Base-by-base conservation (phyloP, 177 flowering plant species). In the Vitis hybrid region DNA sequence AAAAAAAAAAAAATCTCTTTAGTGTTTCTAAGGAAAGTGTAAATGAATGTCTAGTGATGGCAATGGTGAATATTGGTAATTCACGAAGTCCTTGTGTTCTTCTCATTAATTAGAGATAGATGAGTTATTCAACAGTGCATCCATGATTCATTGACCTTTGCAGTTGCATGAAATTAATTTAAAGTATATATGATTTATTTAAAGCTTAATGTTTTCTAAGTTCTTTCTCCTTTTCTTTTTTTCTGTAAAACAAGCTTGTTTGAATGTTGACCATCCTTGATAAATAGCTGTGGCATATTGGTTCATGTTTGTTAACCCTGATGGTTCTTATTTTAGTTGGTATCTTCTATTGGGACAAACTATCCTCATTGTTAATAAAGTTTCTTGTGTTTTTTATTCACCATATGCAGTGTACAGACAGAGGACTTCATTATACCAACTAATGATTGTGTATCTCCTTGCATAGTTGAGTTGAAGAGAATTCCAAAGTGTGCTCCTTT, bases 401-500 rank as follows among this genome's bases (percentile, higher is more conserved):
- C 57, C 4, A 56, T 64, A 68, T 84, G 79, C 89, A 92, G 98
- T 75, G 84, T 71, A 58, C 66, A 57, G 61, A 71, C 65, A 54
- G 90, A 86, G 63, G 86, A 88, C 63, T 82, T 79, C 63, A 24
- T 72, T 50, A 63, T 94, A 66, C 90, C 87, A 53, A 71, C 82
- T 24, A 67, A 77, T 76, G 84, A 82, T 71, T 68, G 72, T 71
- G 70, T 78, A 30, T 80, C 77, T 72, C 82, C 89, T 72, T 70
- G 79, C 68, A 75, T 81, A 56, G 73, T 83, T 80, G 97, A 93
- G 76, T 55, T 95, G 80, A 88, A 89, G 77, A 83, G 79, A 78
- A 81, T 93, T 72, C 91, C 98, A 56, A 86, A 84, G 13, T 82
- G 76, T 75, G 67, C 82, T 49, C 53, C 66, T 80, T 79, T 93